Conservation (phyloP, 257 asterid species). For the Solanum rostratum region DNA sequence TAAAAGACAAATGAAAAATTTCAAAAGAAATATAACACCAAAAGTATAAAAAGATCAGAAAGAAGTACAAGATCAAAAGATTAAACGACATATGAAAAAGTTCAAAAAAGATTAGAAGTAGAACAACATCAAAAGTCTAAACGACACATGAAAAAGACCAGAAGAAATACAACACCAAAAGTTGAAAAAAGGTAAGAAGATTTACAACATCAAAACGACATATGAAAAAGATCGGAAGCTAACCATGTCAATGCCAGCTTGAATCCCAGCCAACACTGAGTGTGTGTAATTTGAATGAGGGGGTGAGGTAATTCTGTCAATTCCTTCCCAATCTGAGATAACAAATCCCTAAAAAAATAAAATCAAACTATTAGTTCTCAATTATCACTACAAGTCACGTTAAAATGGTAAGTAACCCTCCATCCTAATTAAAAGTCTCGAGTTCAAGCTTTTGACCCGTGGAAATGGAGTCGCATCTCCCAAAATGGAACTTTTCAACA, state of each 20-base stretch:
- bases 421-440: background rate
- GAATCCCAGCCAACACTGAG: constrained; percentile 18
- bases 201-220: background rate
- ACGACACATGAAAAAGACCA: background rate
- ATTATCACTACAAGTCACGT: background rate
- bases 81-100: background rate
- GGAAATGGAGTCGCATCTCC: background rate
- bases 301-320: constrained; percentile 24
- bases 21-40: too few species aligned
- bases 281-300: constrained; percentile 21
- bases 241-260: constrained; percentile 49
- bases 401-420: background rate
- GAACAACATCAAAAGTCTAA: background rate
- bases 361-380: background rate
- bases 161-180: background rate
- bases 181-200: background rate
- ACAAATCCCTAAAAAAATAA: constrained; percentile 26
- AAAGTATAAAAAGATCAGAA: background rate
- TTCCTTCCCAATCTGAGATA: constrained; percentile 40
- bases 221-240: background rate
- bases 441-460: background rate
- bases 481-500: accelerated
- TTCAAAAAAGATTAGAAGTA: background rate
- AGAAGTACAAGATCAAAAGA: background rate
- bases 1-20: background rate